A percentile compares a stretch with the other conserved stretches of the same genome.
phyloP scores from a whole-genome alignment of 2,329 filamentous ascomycete genomes.

The Penicillium olsonii region DNA sequence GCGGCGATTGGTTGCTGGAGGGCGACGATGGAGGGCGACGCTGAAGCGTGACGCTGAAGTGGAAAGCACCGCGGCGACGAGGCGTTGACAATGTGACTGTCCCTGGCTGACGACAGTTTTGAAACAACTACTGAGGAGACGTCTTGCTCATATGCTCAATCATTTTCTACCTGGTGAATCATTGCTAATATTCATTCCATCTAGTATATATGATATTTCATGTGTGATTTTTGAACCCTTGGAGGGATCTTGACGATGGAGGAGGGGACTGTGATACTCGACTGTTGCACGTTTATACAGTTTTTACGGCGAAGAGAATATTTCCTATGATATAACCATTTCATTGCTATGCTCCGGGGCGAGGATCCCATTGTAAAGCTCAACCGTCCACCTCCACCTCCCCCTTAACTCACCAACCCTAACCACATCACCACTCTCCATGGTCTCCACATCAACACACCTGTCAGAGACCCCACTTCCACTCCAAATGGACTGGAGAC shows the following conservation, averaged over 20 bases:
- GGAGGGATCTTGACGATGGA: too few relatives aligned
- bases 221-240: not conserved
- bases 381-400: not conserved
- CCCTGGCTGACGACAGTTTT: conserved; percentile 41
- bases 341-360: not conserved
- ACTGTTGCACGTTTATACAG: not conserved
- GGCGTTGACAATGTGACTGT: conserved; percentile 21
- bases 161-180: not conserved
- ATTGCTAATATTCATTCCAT: not conserved
- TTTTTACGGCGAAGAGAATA: not conserved
- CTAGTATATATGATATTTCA: not conserved
- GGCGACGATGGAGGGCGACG: too few relatives aligned
- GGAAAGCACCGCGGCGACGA: conserved; percentile 33
- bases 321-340: not conserved
- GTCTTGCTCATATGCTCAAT: not conserved
- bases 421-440: not conserved
- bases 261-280: too few relatives aligned
- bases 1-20: conserved; percentile 4
- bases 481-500: not conserved
- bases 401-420: not conserved
- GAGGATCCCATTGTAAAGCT: conserved; percentile 2
- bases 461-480: conserved; percentile 1
- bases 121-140: conserved; percentile 51
- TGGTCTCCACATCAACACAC: not conserved
- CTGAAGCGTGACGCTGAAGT: too few relatives aligned